Evolutionary conservation across 805 yeast genomes (phyloP), one percentile per base, ranked within the genome.

Genomic region (Pichia manshurica): DNA sequence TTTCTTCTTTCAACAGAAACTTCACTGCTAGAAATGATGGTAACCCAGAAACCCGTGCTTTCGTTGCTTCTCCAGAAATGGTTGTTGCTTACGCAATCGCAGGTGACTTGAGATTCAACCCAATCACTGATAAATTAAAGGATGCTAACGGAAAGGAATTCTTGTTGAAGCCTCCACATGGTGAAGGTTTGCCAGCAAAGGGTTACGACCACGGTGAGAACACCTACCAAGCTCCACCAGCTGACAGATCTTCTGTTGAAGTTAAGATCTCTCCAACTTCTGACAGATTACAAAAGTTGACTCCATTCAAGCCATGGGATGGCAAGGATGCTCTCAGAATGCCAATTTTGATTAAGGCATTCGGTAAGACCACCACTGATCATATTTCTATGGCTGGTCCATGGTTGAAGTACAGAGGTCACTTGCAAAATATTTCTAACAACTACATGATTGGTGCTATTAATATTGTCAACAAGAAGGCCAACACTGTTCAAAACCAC

Each of bases 301-400:
- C 84, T 62, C 97, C 99, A 64, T 91, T 91, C 83, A 78, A 84
- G 69, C 75, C 95, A 58, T 91, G 97, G 96, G 84, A 91, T 68
- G 97, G 97, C 70, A 85, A 88, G 78, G 98, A 91, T 68, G 88
- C 95, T 62, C 67, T 70, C 58, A 77, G 77, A 67, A 74, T 91
- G 78, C 97, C 96, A 72, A 91, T 91, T 63, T 82, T 91, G 74
- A 87, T 91, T 74, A 91, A 93, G 78, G 87, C 96, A 59, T 76
- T 84, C 55, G 98, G 97, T 76, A 91, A 91, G 81, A 90, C 97
- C 70, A 91, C 99, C 64, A 91, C 99, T 62, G 99, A 91, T 77
- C 99, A 91, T 77, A 91, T 91, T 65, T 91, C 98, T 65, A 90
- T 88, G 95, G 99, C 99, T 67, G 99, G 99, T 75, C 97, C 98